Conservation (phyloP, 2,329 filamentous ascomycete species). For the Cordyceps fumosorosea region DNA sequence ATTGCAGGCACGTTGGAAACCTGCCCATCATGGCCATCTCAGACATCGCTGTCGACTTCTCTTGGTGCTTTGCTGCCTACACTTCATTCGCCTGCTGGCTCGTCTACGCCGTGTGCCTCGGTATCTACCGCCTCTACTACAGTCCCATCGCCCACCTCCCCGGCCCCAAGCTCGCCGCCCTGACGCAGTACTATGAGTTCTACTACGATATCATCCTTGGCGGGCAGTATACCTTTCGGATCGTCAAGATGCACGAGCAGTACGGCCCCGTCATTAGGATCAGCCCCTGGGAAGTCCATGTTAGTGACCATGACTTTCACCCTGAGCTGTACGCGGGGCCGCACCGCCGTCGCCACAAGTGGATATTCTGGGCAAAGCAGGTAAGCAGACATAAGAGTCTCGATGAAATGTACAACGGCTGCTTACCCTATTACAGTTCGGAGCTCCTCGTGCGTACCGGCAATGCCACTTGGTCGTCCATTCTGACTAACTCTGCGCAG, state of each 20-base stretch:
- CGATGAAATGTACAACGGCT: not conserved
- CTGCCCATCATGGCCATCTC: conserved; percentile 21
- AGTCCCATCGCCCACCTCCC: conserved; percentile 33
- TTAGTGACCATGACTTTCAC: conserved; percentile 32
- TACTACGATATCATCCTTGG: conserved; percentile 37
- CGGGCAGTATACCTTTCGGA: conserved; percentile 36
- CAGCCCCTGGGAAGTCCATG: conserved; percentile 34
- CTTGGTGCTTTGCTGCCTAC: conserved; percentile 21
- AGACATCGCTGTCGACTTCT: conserved; percentile 18
- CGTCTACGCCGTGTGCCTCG: conserved; percentile 23
- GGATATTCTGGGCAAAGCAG: conserved; percentile 30
- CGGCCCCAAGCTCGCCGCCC: conserved; percentile 32
- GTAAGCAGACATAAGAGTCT: conserved; percentile 16
- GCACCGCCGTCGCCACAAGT: conserved; percentile 26
- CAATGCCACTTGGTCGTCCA: not conserved
- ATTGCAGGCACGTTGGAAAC: not conserved
- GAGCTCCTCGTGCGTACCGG: conserved; percentile 25
- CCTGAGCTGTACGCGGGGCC: conserved; percentile 31
- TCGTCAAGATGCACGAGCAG: conserved; percentile 33
- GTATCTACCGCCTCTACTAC: conserved; percentile 28
- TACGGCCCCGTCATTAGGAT: conserved; percentile 37
- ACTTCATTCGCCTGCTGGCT: conserved; percentile 22
- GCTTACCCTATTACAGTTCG: conserved; percentile 21
- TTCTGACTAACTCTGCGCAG: conserved; percentile 19
- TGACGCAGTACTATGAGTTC: conserved; percentile 34